Conservation (phyloP, 768 basidiomycete genomes). For the Hydnomerulius pinastri region DNA sequence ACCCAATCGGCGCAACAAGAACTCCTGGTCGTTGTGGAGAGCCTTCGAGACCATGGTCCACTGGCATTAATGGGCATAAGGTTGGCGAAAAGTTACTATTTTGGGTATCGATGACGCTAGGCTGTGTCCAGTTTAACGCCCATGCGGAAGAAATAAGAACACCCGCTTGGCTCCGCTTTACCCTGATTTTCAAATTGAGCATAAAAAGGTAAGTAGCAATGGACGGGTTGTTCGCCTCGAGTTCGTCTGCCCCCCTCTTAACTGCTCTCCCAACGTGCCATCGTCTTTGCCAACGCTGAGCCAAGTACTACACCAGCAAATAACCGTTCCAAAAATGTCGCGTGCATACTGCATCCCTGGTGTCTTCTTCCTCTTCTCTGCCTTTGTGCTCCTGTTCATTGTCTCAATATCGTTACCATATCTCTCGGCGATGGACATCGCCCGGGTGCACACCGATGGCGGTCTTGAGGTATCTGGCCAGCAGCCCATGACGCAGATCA, state of each 20-base stretch:
- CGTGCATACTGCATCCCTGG: conserved; percentile 65
- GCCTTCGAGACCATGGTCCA: no score
- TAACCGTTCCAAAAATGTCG: conserved; percentile 31
- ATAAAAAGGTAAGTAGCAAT: not conserved
- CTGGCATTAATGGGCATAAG: no score
- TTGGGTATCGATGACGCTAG: no score
- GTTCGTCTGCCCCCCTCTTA: not conserved
- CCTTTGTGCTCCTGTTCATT: conserved; percentile 67
- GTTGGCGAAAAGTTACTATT: no score
- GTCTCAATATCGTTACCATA: conserved; percentile 73
- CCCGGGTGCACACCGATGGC: conserved; percentile 52
- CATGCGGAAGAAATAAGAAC: no score
- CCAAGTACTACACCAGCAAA: not conserved
- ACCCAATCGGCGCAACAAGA: no score
- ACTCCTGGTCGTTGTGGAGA: no score
- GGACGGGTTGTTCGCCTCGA: conserved; percentile 1
- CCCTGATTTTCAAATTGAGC: not conserved
- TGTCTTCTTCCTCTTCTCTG: conserved; percentile 54
- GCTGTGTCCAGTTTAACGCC: no score
- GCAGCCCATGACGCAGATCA: conserved; percentile 43
- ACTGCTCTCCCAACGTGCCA: not conserved
- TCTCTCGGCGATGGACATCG: conserved; percentile 66
- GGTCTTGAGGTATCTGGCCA: conserved; percentile 24
- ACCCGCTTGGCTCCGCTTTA: no score
- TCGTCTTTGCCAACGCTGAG: not conserved